These are phyloP conservation scores for Blastobotrys muscicola DNA, from an alignment of 805 yeast species.

Conservation along the genomic window DNA sequence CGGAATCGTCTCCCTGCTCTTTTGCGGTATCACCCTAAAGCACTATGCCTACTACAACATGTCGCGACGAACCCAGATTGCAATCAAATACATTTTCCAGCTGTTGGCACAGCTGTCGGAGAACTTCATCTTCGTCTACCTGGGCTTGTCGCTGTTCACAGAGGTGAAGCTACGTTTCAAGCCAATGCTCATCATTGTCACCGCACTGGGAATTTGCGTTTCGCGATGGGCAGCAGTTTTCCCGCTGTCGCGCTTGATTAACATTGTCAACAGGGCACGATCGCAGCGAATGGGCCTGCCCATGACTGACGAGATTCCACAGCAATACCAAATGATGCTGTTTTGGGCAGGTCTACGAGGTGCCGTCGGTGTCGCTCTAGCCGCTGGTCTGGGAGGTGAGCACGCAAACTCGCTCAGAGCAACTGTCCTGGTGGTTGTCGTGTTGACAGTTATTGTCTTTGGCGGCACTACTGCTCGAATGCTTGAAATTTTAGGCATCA, in stretches of 20 bases:
- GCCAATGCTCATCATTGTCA: constrained; percentile 83
- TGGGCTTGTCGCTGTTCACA: constrained; percentile 90
- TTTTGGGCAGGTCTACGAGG: constrained; percentile 99
- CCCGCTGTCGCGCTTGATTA: constrained; percentile 79
- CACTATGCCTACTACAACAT: constrained; percentile 96
- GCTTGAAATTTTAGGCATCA: constrained; percentile 90
- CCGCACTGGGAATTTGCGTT: constrained; percentile 82
- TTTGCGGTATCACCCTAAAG: constrained; percentile 93
- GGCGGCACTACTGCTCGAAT: constrained; percentile 99
- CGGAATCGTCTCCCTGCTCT: constrained; percentile 87
- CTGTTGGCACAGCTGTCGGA: constrained; percentile 90
- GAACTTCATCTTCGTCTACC: constrained; percentile 89
- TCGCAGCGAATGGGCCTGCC: constrained; percentile 28
- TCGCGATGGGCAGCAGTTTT: constrained; percentile 97
- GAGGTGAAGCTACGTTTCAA: constrained; percentile 93
- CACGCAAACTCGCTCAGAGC: constrained; percentile 81
- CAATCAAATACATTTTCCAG: constrained; percentile 91
- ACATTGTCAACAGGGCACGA: constrained; percentile 62
- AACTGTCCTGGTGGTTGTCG: constrained; percentile 93
- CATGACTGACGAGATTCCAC: constrained; percentile 81
- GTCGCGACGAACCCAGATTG: constrained; percentile 95
- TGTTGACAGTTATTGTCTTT: constrained; percentile 86
- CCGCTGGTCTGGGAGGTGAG: constrained; percentile 95
- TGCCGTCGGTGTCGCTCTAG: constrained; percentile 98
- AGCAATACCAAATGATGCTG: constrained; percentile 95